These are phyloP conservation scores for Setaria italica DNA, from an alignment of 202 grass and related monocot species.

Conservation along the genomic window DNA sequence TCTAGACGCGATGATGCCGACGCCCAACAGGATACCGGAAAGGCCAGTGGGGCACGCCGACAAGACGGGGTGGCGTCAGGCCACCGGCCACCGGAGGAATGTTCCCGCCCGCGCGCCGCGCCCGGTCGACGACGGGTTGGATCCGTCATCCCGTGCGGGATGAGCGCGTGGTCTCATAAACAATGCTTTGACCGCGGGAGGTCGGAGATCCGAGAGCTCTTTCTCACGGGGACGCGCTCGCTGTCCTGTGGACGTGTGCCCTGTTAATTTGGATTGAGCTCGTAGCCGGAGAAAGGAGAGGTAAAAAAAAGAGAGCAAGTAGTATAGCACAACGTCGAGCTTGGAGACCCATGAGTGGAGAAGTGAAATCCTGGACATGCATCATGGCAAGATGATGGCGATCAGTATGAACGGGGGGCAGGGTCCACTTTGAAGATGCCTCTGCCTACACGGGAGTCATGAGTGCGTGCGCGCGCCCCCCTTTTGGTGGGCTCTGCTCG, in stretches of 20 bases:
- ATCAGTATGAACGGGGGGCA: not conserved
- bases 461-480: not conserved
- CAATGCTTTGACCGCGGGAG: too few relatives aligned
- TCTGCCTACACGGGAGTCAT: not conserved
- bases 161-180: not conserved
- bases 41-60: not conserved
- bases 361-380: not conserved
- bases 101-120: too few relatives aligned
- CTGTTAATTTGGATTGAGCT: too few relatives aligned
- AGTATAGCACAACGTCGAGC: too few relatives aligned
- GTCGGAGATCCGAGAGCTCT: not conserved
- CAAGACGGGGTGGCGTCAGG: too few relatives aligned
- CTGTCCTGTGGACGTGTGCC: too few relatives aligned
- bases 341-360: not conserved
- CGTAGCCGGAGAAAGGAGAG: too few relatives aligned
- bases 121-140: not conserved
- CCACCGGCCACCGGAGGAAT: too few relatives aligned
- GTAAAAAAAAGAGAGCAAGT: too few relatives aligned
- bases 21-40: not conserved
- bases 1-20: not conserved
- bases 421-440: constrained; percentile 16
- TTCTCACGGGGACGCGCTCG: not conserved
- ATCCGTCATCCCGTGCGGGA: not conserved
- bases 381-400: not conserved
- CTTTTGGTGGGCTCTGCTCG: constrained; percentile 18